phyloP scores from a whole-genome alignment of 2,329 filamentous ascomycete genomes.

The Diaporthe sp. region DNA sequence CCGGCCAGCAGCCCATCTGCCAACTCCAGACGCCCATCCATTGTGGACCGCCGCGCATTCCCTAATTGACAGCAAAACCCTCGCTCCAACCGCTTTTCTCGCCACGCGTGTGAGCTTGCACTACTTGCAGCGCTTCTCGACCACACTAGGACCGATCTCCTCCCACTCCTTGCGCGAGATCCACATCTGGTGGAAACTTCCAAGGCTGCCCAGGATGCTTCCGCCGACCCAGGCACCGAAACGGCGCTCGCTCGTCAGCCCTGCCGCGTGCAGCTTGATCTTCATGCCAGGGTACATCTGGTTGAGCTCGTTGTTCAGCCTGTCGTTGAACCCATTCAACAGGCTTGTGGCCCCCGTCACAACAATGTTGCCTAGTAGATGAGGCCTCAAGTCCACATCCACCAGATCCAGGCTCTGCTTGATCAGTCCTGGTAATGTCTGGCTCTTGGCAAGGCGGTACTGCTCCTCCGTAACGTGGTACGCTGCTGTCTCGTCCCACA shows the following conservation, averaged over 20 bases:
- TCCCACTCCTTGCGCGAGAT: conserved; percentile 98
- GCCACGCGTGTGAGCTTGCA: not conserved
- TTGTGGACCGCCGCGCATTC: conserved; percentile 16
- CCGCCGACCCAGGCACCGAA: conserved; percentile 98
- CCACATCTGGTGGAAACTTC: conserved; percentile 99
- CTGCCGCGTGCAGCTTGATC: conserved; percentile 90
- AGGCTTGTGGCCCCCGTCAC: conserved; percentile 91
- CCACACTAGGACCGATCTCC: conserved; percentile 89
- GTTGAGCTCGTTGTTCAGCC: conserved; percentile 86
- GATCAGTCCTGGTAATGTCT: conserved; percentile 88
- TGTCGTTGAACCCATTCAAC: conserved; percentile 92
- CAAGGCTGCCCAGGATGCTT: conserved; percentile 93
- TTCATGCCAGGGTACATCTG: conserved; percentile 86
- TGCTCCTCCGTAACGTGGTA: conserved; percentile 60
- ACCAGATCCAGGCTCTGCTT: conserved; percentile 82
- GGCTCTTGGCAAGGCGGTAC: conserved; percentile 71
- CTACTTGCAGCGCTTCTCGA: conserved; percentile 96
- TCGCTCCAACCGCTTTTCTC: not conserved
- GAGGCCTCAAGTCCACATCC: conserved; percentile 88
- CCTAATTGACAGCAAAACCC: conserved; percentile 17
- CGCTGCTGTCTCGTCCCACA: conserved; percentile 89
- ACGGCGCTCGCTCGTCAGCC: conserved; percentile 87
- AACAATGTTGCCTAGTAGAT: conserved; percentile 89
- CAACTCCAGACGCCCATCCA: conserved; percentile 40
- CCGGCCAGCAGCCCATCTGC: conserved; percentile 35